Conservation (phyloP, 352 stramenopile species). For the Globisporangium acanthophoron region DNA sequence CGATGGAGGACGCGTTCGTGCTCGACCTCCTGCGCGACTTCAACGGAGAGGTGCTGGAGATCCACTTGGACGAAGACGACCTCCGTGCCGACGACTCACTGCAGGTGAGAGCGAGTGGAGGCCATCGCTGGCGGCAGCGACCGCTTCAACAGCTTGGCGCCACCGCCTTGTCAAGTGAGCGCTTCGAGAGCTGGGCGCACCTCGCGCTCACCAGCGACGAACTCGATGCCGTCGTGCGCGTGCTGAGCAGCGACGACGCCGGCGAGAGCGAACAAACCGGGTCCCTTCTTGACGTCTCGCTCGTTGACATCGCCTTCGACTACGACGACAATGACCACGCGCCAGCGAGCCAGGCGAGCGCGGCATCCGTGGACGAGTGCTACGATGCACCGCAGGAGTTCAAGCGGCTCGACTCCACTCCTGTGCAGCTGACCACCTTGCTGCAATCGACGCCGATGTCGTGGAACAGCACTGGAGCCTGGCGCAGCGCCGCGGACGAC, state of each 20-base stretch:
- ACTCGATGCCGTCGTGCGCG: conserved; percentile 2
- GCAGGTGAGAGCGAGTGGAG: neutral
- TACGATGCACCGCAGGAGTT: neutral
- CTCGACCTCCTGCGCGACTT: conserved; percentile 19
- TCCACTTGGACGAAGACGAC: conserved; percentile 23
- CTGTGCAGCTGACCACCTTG: neutral
- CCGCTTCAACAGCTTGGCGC: too few relatives aligned
- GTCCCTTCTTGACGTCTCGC: conserved; percentile 6
- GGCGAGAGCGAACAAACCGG: neutral
- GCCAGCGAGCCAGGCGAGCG: neutral
- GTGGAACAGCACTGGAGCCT: neutral
- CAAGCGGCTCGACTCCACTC: neutral
- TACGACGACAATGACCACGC: neutral
- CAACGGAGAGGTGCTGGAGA: conserved; percentile 24
- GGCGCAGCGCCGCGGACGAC: neutral
- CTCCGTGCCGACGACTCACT: neutral
- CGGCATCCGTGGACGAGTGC: neutral
- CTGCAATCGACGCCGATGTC: neutral
- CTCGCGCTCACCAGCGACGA: conserved; percentile 4
- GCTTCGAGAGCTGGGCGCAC: neutral
- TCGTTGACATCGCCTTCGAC: conserved; percentile 3
- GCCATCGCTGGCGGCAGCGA: neutral
- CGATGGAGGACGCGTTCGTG: conserved; percentile 21
- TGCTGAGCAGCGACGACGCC: conserved; percentile 4
- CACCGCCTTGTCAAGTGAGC: neutral